phyloP scores from a whole-genome alignment of 2,329 filamentous ascomycete genomes.

The Rachicladosporium sp. region DNA sequence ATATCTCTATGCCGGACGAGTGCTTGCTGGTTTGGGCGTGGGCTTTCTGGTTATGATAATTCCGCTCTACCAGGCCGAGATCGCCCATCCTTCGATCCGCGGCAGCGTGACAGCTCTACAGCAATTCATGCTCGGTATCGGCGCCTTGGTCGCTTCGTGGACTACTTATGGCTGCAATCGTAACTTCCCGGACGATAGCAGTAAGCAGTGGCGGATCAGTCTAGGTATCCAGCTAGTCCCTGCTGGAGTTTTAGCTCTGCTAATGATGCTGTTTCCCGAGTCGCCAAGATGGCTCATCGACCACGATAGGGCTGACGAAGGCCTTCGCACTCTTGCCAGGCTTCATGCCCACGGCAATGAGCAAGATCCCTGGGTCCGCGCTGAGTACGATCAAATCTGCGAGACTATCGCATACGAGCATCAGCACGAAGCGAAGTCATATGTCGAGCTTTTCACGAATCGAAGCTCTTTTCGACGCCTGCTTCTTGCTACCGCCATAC shows the following conservation, averaged over 20 bases:
- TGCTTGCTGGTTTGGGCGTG: conserved; percentile 33
- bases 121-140: conserved; percentile 73
- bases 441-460: conserved; percentile 54
- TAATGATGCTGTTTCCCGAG: conserved; percentile 65
- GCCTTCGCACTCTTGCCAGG: conserved; percentile 52
- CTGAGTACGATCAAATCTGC: conserved; percentile 61
- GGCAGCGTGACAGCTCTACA: conserved; percentile 64
- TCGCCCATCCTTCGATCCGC: conserved; percentile 66
- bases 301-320: conserved; percentile 52
- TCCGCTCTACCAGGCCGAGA: conserved; percentile 65
- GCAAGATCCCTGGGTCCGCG: conserved; percentile 56
- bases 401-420: conserved; percentile 54
- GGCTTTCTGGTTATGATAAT: conserved; percentile 53
- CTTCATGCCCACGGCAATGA: conserved; percentile 58
- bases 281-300: conserved; percentile 57
- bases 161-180: conserved; percentile 52
- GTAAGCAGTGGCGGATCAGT: conserved; percentile 48
- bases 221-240: conserved; percentile 62
- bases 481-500: conserved; percentile 56
- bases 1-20: conserved; percentile 58
- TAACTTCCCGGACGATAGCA: conserved; percentile 34
- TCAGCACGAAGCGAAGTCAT: conserved; percentile 56
- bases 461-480: conserved; percentile 58
- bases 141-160: conserved; percentile 60
- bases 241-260: conserved; percentile 47